A percentile compares a stretch with the other conserved stretches of the same genome.
Evolutionary conservation across 176 grass and related monocot genomes (phyloP).

Genomic region (Elaeis guineensis): DNA sequence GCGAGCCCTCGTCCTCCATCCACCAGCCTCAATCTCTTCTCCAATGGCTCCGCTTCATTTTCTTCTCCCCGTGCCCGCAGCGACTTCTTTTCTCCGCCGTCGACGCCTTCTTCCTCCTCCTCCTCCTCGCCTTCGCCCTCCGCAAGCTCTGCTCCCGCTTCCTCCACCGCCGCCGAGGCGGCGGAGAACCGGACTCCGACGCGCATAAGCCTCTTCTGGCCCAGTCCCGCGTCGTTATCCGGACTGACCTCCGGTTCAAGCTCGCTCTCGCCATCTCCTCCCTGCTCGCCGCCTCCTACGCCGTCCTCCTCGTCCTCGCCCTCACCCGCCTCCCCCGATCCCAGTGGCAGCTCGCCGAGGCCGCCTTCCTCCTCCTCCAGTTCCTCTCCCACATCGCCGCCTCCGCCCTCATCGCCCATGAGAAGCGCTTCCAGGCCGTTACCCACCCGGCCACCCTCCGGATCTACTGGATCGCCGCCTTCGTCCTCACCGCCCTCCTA

Average conservation of each 20-base stretch:
- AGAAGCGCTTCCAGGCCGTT: constrained; percentile 37
- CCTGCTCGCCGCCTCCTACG: constrained; percentile 39
- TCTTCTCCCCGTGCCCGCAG: constrained; percentile 73
- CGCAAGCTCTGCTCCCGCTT: constrained; percentile 20
- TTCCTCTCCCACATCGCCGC: constrained; percentile 39
- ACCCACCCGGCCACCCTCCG: constrained; percentile 55
- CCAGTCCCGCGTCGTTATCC: neutral
- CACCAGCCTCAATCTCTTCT: too few species aligned
- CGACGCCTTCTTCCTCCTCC: constrained; percentile 39
- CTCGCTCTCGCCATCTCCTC: constrained; percentile 36
- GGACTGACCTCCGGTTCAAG: constrained; percentile 27
- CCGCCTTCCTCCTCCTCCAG: constrained; percentile 58
- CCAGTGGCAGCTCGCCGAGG: constrained; percentile 17
- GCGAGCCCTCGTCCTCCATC: too few species aligned
- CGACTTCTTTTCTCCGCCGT: constrained; percentile 37
- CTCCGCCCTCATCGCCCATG: constrained; percentile 46
- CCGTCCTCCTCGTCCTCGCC: constrained; percentile 28
- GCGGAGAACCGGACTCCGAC: neutral
- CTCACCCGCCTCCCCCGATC: constrained; percentile 3
- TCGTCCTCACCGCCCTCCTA: constrained; percentile 37
- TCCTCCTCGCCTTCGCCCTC: constrained; percentile 13
- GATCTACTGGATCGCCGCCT: constrained; percentile 51
- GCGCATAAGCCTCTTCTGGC: constrained; percentile 49
- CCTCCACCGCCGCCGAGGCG: neutral
- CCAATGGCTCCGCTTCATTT: constrained; percentile 28